Base-by-base conservation (phyloP, 2,329 filamentous ascomycete species). In the Penicillium psychrosexuale region DNA sequence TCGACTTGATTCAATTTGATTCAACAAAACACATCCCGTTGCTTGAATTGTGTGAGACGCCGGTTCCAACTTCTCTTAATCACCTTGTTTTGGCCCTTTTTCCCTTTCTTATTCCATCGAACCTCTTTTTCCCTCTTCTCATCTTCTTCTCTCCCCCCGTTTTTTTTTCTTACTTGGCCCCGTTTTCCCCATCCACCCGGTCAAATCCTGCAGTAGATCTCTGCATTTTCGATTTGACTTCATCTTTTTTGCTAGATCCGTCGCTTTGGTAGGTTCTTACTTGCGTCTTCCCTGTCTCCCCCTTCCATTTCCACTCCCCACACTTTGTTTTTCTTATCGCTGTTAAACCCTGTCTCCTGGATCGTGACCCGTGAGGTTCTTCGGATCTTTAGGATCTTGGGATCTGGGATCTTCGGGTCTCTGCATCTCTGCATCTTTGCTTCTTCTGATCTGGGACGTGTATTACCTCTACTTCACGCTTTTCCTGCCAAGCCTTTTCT, bases 201-300 rank as follows among this genome's bases (percentile, higher is more conserved):
- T 58, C 59, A 60, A 56, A 61, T 56, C 57, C 58, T 61, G 57
- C 57, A 58, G 53, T 56, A 59, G 53, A 53, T 61, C 51, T 52
- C 42, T 50, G 31, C 30, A 9, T 15, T 40, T 42, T 28, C 19
- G 5, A 8, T 33, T 44, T 11, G 28, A 36, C 39, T 51, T 51
- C 28, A 34, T 34, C 19, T 17, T 37, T 45, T 13, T 12, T 19
- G 19, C n/a, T n/a, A 8, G 19, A 43, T 31, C 42, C 42, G 40
- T 48, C 44, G 37, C 51, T 49, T 44, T 53, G 44, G 44, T 53
- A 42, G 48, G 37, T 53, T 3, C 13, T 31, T 40, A 27, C 6
- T 3, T 36, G 36, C 36, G 11, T 28, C 33, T 37, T 17, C 13
- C 17, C n/a, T 42, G 31, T 33, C 34, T 43, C 30, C 34, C 44